Percentiles rank a stretch among this genome's conserved stretches.
These are phyloP conservation scores for Leccinum subtestaceum DNA, from an alignment of 768 basidiomycete genomes.

Conservation along the genomic window DNA sequence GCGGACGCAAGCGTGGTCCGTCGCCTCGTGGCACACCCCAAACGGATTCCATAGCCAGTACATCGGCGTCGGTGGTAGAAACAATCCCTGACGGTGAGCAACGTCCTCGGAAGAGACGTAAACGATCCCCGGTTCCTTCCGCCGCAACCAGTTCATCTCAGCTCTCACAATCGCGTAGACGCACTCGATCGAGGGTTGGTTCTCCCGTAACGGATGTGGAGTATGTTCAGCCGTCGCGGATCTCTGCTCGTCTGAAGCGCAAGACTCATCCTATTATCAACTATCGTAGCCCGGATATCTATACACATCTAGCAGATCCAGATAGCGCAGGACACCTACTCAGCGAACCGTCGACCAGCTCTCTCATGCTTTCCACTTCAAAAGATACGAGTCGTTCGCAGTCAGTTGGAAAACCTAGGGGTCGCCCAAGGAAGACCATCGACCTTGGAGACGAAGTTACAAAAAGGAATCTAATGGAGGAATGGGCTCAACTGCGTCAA, in stretches of 20 bases:
- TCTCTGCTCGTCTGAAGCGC: constrained; percentile 21
- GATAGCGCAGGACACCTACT: constrained; percentile 9
- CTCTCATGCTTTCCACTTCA: constrained; percentile 3
- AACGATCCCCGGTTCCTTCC: constrained; percentile 21
- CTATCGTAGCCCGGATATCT: constrained; percentile 26
- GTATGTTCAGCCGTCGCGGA: constrained; percentile 9
- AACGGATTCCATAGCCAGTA: neutral
- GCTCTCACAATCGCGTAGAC: constrained; percentile 9
- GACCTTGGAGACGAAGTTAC: constrained; percentile 20
- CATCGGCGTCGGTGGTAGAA: constrained; percentile 1
- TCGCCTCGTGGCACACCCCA: constrained; percentile 1
- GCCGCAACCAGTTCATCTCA: constrained; percentile 12
- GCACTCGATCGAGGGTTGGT: constrained; percentile 18
- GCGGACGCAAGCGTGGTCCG: constrained; percentile 19
- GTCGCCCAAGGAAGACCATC: constrained; percentile 13
- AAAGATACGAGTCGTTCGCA: neutral
- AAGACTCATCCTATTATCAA: constrained; percentile 17
- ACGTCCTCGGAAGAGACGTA: constrained; percentile 21
- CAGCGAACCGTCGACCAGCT: constrained; percentile 1
- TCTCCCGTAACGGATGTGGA: constrained; percentile 11
- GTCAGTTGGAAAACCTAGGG: constrained; percentile 11
- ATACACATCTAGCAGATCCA: constrained; percentile 27
- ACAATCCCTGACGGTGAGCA: constrained; percentile 3
- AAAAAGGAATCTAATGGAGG: constrained; percentile 27
- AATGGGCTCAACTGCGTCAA: constrained; percentile 32